Evolutionary conservation across 2,329 filamentous ascomycete species (phyloP).

Genomic region (Dendrostoma leiphaemia): DNA sequence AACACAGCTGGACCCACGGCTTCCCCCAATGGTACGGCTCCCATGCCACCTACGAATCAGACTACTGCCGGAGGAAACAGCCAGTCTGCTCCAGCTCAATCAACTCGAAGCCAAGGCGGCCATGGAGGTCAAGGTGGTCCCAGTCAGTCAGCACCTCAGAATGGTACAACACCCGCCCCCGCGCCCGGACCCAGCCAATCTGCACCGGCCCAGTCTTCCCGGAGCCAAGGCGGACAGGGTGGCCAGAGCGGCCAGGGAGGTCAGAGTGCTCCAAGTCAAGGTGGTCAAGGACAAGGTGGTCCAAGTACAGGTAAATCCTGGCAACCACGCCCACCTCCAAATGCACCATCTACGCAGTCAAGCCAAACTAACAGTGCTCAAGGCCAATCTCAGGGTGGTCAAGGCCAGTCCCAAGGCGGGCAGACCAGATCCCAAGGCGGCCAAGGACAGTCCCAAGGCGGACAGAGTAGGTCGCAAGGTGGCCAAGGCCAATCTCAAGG

Average conservation of each 20-base stretch:
- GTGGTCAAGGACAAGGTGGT: not conserved
- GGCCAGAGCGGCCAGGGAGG: slow-evolving; percentile 9
- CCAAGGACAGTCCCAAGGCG: slow-evolving; percentile 2
- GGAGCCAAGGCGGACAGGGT: not conserved
- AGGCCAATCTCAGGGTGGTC: slow-evolving; percentile 1
- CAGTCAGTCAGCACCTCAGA: slow-evolving; percentile 1
- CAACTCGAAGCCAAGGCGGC: not conserved
- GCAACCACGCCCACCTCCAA: not conserved
- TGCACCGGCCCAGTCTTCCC: not conserved
- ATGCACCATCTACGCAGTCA: not conserved
- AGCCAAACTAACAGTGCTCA: not conserved
- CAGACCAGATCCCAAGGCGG: not conserved
- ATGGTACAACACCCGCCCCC: slow-evolving; percentile 9
- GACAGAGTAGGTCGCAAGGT: not conserved
- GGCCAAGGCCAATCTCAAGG: not conserved
- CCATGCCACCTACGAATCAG: slow-evolving; percentile 8
- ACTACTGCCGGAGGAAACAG: not conserved
- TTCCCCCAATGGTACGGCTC: slow-evolving; percentile 9
- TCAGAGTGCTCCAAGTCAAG: slow-evolving; percentile 1
- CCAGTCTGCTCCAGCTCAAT: not conserved
- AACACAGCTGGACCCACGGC: slow-evolving; percentile 6
- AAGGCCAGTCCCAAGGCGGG: not conserved
- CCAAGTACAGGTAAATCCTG: not conserved
- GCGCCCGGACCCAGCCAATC: not conserved
- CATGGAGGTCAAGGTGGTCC: not conserved